Evolutionary conservation across 176 grass and related monocot genomes (phyloP).

Genomic region (Raddia distichophylla): DNA sequence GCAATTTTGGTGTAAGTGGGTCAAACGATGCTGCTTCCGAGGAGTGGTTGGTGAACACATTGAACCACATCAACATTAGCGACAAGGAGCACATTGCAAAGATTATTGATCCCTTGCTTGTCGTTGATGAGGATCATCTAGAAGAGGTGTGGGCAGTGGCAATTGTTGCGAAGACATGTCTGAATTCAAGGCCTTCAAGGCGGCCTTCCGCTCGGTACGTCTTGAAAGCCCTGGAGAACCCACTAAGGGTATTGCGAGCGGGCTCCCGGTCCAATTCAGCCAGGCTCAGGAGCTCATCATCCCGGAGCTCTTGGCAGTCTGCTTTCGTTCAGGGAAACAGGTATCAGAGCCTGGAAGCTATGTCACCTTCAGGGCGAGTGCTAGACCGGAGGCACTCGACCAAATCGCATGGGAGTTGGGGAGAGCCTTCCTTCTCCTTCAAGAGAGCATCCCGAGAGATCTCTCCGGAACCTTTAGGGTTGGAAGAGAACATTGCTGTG

Average conservation of each 20-base stretch:
- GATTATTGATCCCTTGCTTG: constrained; percentile 67
- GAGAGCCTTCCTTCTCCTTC: constrained; percentile 57
- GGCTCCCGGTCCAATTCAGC: constrained; percentile 42
- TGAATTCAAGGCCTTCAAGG: constrained; percentile 64
- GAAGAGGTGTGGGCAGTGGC: constrained; percentile 95
- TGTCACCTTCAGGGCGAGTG: constrained; percentile 26
- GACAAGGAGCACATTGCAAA: constrained; percentile 54
- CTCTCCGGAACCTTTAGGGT: constrained; percentile 38
- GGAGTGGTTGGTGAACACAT: constrained; percentile 62
- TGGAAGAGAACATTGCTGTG: constrained; percentile 35
- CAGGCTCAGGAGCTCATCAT: constrained; percentile 60
- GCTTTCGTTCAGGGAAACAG: constrained; percentile 55
- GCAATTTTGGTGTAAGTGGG: constrained; percentile 70
- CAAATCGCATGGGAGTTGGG: constrained; percentile 47
- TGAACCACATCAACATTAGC: constrained; percentile 48
- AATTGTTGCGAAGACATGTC: constrained; percentile 78
- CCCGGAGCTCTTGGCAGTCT: constrained; percentile 74
- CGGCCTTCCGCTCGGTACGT: constrained; percentile 69
- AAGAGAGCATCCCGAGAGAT: constrained; percentile 57
- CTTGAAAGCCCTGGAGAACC: constrained; percentile 77
- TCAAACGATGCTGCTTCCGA: constrained; percentile 47
- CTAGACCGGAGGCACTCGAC: constrained; percentile 52
- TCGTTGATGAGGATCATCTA: constrained; percentile 86
- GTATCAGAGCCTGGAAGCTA: constrained; percentile 49
- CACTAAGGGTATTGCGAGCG: constrained; percentile 62